phyloP scores from a whole-genome alignment of 2,329 filamentous ascomycete species.

The Aureobasidium namibiae region DNA sequence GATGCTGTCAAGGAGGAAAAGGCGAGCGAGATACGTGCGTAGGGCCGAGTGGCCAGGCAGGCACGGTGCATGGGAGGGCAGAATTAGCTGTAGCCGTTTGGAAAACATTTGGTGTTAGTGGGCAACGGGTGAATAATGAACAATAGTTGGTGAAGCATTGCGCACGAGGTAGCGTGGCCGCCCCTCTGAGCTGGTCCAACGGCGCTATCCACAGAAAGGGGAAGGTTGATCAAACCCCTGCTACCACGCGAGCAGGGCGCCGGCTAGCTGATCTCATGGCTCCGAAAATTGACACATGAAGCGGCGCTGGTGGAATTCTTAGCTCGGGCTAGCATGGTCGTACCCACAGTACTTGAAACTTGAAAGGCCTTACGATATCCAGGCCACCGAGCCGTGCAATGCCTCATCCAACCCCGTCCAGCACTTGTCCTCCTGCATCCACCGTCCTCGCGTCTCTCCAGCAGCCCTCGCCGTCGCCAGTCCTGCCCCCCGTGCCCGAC shows the following conservation, averaged over 20 bases:
- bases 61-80: neutral
- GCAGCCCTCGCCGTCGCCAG: neutral
- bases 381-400: slow-evolving; percentile 11
- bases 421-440: slow-evolving; percentile 7
- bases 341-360: slow-evolving; percentile 15
- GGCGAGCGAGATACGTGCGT: neutral
- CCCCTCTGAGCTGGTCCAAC: slow-evolving; percentile 4
- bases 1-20: neutral
- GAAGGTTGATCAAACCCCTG: neutral
- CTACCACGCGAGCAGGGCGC: slow-evolving; percentile 12
- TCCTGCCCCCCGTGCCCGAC: neutral
- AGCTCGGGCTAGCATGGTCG: slow-evolving; percentile 12
- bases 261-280: slow-evolving; percentile 11
- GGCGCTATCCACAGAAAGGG: slow-evolving; percentile 10
- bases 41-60: neutral
- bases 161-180: slow-evolving; percentile 10
- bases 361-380: slow-evolving; percentile 12
- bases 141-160: slow-evolving; percentile 10
- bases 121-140: slow-evolving; percentile 12
- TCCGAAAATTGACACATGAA: slow-evolving; percentile 11
- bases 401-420: slow-evolving; percentile 13
- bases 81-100: slow-evolving; percentile 8
- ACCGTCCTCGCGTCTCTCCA: neutral
- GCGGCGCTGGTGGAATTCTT: slow-evolving; percentile 9
- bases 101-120: neutral